A percentile compares a stretch with the other conserved stretches of the same genome.
phyloP scores from a whole-genome alignment of 139 green algal species.

The Volvox africanus region DNA sequence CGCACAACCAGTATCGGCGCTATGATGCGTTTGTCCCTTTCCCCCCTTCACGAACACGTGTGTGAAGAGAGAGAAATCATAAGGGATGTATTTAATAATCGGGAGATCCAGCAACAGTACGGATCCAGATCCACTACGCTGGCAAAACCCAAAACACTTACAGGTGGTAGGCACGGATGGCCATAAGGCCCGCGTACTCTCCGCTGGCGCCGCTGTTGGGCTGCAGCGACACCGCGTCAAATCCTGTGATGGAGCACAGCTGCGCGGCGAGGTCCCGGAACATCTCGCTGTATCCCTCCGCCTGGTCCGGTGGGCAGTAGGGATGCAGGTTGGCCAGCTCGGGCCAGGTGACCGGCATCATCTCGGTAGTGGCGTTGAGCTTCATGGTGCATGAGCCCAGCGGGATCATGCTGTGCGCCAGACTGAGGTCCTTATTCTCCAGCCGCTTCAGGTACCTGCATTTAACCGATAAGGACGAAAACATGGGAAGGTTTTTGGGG shows the following conservation, averaged over 20 bases:
- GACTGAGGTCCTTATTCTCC: constrained; percentile 96
- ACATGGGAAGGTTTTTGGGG: too few species aligned
- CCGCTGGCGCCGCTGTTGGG: constrained; percentile 96
- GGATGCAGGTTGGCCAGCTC: constrained; percentile 98
- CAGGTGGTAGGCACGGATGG: constrained; percentile 96
- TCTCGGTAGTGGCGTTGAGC: constrained; percentile 98
- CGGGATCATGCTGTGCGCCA: constrained; percentile 98
- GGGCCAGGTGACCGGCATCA: constrained; percentile 99
- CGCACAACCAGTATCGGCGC: too few species aligned
- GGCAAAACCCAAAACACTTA: constrained; percentile 10
- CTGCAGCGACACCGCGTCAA: constrained; percentile 97
- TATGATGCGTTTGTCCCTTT: too few species aligned
- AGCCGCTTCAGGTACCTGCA: constrained; percentile 95
- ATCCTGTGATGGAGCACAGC: constrained; percentile 97
- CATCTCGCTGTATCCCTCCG: constrained; percentile 94
- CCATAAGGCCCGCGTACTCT: constrained; percentile 99
- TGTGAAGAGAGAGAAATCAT: too few species aligned
- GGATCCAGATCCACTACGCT: background rate
- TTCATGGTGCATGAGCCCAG: constrained; percentile 99
- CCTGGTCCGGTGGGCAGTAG: constrained; percentile 91
- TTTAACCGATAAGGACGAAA: too few species aligned
- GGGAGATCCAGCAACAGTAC: too few species aligned
- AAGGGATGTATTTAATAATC: too few species aligned
- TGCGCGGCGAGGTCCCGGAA: constrained; percentile 93
- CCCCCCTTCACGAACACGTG: too few species aligned